phyloP scores from a whole-genome alignment of 345 rosid species.

The Conringia planisiliqua region DNA sequence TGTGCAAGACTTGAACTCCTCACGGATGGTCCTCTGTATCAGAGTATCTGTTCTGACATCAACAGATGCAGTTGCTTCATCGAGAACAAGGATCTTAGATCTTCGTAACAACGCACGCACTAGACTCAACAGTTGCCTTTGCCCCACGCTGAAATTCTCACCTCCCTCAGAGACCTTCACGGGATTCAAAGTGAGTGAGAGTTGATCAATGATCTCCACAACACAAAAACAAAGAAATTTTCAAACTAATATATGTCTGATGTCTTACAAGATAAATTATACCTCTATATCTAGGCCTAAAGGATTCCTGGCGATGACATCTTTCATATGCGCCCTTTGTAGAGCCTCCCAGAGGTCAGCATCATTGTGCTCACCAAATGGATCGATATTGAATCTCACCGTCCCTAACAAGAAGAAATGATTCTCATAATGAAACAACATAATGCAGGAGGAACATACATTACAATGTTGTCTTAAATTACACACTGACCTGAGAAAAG shows the following conservation, averaged over 20 bases:
- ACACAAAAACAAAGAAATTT: neutral
- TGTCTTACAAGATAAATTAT: neutral
- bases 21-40: constrained; percentile 81
- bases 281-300: constrained; percentile 79
- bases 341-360: constrained; percentile 93
- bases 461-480: neutral
- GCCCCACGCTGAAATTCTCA: constrained; percentile 93
- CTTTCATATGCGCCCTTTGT: constrained; percentile 82
- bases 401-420: constrained; percentile 49
- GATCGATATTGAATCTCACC: constrained; percentile 89
- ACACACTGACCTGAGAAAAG: constrained; percentile 73
- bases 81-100: constrained; percentile 90
- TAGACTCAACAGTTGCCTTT: constrained; percentile 84
- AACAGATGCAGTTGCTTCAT: constrained; percentile 97
- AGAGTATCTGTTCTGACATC: constrained; percentile 86
- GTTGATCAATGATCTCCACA: constrained; percentile 10
- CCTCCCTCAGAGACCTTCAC: constrained; percentile 77
- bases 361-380: constrained; percentile 80
- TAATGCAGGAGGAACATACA: neutral
- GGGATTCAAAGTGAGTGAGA: neutral
- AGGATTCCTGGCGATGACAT: constrained; percentile 63
- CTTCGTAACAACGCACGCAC: constrained; percentile 86
- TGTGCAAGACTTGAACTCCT: constrained; percentile 82
- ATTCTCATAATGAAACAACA: neutral
- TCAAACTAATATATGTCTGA: neutral